Conservation (phyloP, 495 filamentous ascomycete species). For the Aspergillus leporis region DNA sequence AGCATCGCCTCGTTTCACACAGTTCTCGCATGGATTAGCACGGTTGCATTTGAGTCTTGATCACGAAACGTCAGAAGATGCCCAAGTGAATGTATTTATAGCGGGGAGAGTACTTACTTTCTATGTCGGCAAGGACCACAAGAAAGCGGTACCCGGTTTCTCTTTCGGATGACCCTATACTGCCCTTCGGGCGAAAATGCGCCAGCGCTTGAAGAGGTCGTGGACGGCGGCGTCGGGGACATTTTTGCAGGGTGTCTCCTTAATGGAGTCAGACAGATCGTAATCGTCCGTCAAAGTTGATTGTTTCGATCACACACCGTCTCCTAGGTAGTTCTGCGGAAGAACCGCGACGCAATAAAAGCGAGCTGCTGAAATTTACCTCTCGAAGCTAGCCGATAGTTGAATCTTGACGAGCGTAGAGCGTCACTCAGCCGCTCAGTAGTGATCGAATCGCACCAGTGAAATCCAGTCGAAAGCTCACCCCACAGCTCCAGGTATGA, state of each 20-base stretch:
- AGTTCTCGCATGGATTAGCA: conserved; percentile 90
- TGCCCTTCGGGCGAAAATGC: conserved; percentile 81
- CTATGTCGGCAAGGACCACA: conserved; percentile 91
- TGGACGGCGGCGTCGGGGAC: conserved; percentile 92
- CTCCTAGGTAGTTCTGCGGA: neutral
- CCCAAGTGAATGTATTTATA: conserved; percentile 26
- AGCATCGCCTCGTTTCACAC: conserved; percentile 83
- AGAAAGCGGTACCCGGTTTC: conserved; percentile 91
- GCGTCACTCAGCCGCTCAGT: neutral
- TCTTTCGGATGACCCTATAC: conserved; percentile 87
- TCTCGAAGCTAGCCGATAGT: neutral
- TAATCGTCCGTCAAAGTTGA: neutral
- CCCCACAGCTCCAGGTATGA: conserved; percentile 13
- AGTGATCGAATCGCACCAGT: neutral
- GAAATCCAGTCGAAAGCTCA: conserved; percentile 5
- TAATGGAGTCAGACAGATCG: neutral
- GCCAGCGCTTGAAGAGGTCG: conserved; percentile 70
- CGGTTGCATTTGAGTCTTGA: conserved; percentile 90
- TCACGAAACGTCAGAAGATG: conserved; percentile 31
- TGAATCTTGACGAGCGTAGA: neutral
- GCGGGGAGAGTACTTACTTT: conserved; percentile 66
- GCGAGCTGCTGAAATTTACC: neutral
- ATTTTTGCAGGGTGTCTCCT: conserved; percentile 41
- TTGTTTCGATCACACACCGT: neutral
- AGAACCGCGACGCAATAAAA: neutral